phyloP scores from a whole-genome alignment of 225 moss, liverwort and hornwort genomes.

The Takakia lepidozioides region DNA sequence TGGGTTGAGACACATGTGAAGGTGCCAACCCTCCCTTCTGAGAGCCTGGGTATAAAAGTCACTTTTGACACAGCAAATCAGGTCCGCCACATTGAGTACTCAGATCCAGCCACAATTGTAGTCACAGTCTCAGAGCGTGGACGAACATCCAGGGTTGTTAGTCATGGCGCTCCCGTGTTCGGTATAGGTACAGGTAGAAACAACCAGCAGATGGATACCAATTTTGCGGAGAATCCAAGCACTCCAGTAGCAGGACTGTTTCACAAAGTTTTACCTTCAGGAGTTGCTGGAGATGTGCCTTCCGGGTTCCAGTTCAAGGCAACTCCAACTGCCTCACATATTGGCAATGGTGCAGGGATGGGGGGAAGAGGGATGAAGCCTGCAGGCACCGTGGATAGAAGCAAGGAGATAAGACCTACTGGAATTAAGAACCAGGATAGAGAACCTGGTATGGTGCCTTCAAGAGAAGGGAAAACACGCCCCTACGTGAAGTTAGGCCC shows the following conservation, averaged over 20 bases:
- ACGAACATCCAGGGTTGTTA: slow-evolving; percentile 9
- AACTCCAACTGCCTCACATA: slow-evolving; percentile 1
- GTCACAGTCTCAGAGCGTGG: slow-evolving; percentile 14
- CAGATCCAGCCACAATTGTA: slow-evolving; percentile 7
- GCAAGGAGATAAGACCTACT: slow-evolving; percentile 2
- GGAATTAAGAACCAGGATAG: not conserved
- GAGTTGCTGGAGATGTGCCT: not conserved
- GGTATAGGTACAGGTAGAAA: slow-evolving; percentile 4
- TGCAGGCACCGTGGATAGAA: not conserved
- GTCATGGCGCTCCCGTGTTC: not conserved
- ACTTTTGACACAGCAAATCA: slow-evolving; percentile 15
- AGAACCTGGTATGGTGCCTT: not conserved
- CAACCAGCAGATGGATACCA: not conserved
- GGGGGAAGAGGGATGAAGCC: slow-evolving; percentile 1
- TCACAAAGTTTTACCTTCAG: not conserved
- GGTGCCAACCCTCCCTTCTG: not conserved
- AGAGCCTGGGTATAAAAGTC: slow-evolving; percentile 9
- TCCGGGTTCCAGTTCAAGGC: slow-evolving; percentile 9
- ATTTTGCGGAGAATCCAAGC: too few relatives aligned
- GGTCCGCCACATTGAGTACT: slow-evolving; percentile 15
- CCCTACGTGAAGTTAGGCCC: slow-evolving; percentile 2
- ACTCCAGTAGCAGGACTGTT: not conserved
- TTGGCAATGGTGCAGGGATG: slow-evolving; percentile 5
- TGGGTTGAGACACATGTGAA: slow-evolving; percentile 4
- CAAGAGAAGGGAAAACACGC: not conserved